phyloP scores from a whole-genome alignment of 352 stramenopile genomes.

The Globisporangium spiculum region DNA sequence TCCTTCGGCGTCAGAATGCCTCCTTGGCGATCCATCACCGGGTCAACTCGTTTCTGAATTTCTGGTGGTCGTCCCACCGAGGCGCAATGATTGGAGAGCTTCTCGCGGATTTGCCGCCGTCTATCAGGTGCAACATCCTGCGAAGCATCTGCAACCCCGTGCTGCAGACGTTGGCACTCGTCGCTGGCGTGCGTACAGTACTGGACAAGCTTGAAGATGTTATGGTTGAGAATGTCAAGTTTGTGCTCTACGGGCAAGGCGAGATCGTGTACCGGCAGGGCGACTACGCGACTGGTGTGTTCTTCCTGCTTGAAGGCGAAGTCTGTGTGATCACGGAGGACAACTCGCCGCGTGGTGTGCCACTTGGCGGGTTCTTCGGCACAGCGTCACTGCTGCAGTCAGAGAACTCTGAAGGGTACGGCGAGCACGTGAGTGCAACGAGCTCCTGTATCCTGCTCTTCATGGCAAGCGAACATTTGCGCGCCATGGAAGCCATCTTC shows the following conservation, averaged over 20 bases:
- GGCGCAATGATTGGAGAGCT: conserved; percentile 40
- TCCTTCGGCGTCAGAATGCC: conserved; percentile 39
- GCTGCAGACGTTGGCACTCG: conserved; percentile 29
- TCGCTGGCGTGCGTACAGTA: conserved; percentile 19
- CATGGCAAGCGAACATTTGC: conserved; percentile 21
- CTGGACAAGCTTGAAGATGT: conserved; percentile 31
- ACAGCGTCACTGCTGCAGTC: conserved; percentile 18
- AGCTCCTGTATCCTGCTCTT: conserved; percentile 35
- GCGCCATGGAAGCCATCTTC: conserved; percentile 25
- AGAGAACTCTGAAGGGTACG: conserved; percentile 20
- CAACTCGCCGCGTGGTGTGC: conserved; percentile 12
- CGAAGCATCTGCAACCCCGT: conserved; percentile 30
- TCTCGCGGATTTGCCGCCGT: conserved; percentile 27
- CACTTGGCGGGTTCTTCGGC: conserved; percentile 33
- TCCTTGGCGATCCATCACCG: conserved; percentile 34
- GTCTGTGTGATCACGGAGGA: conserved; percentile 5
- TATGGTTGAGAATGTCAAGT: conserved; percentile 36
- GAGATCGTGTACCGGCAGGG: conserved; percentile 35
- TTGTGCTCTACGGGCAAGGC: conserved; percentile 38
- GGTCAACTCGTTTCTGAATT: conserved; percentile 44
- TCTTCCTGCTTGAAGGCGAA: conserved; percentile 31
- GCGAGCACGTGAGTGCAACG: conserved; percentile 27
- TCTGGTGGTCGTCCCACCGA: conserved; percentile 45
- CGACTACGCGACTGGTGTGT: conserved; percentile 29
- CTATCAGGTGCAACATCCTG: conserved; percentile 28